These are phyloP conservation scores for Trametes punicea DNA, from an alignment of 768 basidiomycete genomes.

Conservation along the genomic window DNA sequence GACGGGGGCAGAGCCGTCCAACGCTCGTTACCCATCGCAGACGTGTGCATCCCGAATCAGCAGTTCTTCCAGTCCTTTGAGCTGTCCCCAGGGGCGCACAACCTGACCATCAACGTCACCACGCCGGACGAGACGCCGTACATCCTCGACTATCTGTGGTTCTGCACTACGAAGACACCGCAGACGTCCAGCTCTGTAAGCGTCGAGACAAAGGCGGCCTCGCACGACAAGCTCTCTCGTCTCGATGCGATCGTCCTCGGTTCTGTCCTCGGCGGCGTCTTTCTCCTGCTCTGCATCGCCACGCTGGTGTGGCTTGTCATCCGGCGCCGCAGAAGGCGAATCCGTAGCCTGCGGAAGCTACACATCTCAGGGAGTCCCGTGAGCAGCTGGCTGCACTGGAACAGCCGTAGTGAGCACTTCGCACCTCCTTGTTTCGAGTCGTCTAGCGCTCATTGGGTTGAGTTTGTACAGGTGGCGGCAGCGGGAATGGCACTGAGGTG, in stretches of 20 bases:
- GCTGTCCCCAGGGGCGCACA: constrained; percentile 33
- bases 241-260: constrained; percentile 16
- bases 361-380: constrained; percentile 19
- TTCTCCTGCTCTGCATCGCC: constrained; percentile 7
- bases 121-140: constrained; percentile 35
- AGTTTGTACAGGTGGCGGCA: not conserved
- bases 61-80: constrained; percentile 38
- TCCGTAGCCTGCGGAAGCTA: not conserved
- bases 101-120: constrained; percentile 38
- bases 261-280: constrained; percentile 11
- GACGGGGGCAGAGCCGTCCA: constrained; percentile 34
- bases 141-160: constrained; percentile 39
- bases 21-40: constrained; percentile 38
- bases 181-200: not conserved
- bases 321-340: constrained; percentile 4
- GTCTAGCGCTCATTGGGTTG: not conserved
- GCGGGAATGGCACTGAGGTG: not conserved
- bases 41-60: constrained; percentile 35
- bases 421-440: too few species aligned
- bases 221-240: not conserved
- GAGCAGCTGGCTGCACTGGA: constrained; percentile 20
- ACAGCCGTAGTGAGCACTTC: constrained; percentile 8
- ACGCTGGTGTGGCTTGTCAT: constrained; percentile 6
- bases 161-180: constrained; percentile 20
- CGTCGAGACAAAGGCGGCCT: not conserved